Percentiles rank a stretch among this genome's conserved stretches.
Evolutionary conservation across 148 eudicot genomes (phyloP).

Genomic region (Fagopyrum homotropicum): DNA sequence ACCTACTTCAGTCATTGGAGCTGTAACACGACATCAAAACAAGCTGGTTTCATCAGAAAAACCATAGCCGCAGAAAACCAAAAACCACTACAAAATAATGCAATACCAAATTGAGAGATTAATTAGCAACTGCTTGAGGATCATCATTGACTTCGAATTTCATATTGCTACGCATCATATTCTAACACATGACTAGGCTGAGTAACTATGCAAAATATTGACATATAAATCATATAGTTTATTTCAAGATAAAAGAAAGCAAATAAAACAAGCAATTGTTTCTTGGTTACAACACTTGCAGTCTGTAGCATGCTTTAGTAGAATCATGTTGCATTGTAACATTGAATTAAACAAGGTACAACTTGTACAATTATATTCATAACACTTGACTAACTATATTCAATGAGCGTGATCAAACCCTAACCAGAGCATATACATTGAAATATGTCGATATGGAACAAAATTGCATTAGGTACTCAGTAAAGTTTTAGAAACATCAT

Average conservation of each 20-base stretch:
- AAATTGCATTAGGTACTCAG: background rate
- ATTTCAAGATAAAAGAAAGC: background rate
- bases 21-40: background rate
- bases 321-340: background rate
- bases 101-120: background rate
- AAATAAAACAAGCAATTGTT: background rate
- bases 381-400: background rate
- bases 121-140: background rate
- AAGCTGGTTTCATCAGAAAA: background rate
- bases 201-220: background rate
- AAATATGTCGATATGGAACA: background rate
- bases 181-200: background rate
- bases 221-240: background rate
- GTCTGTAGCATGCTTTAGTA: background rate
- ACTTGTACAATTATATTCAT: background rate
- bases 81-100: background rate
- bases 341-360: background rate
- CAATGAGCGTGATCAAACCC: background rate
- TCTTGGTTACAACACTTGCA: background rate
- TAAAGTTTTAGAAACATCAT: background rate
- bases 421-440: background rate
- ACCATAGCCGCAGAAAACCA: background rate
- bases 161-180: background rate
- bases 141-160: background rate
- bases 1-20: background rate